Percentiles rank a stretch among this genome's conserved stretches.
These are phyloP conservation scores for Dothideomycetes sp. DNA, from an alignment of 2,329 filamentous ascomycete species.

Conservation along the genomic window DNA sequence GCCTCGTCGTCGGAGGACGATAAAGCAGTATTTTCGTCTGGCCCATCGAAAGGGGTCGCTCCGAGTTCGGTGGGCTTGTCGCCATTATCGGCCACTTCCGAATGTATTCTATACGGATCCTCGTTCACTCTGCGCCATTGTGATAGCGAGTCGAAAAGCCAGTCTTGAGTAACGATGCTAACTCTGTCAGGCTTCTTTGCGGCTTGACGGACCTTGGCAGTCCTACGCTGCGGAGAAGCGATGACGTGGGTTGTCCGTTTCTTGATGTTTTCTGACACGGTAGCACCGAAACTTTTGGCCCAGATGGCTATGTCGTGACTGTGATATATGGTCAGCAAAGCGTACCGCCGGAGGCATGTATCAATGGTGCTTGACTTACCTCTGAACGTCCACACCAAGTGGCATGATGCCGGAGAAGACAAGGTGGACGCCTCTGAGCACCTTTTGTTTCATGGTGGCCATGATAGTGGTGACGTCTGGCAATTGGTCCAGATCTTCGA, in stretches of 20 bases:
- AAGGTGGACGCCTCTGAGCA: slow-evolving; percentile 64
- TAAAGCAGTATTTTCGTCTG: slow-evolving; percentile 22
- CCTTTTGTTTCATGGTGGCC: slow-evolving; percentile 64
- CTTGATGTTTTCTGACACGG: slow-evolving; percentile 47
- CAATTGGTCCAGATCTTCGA: slow-evolving; percentile 47
- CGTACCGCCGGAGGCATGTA: background rate
- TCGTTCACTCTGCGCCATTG: slow-evolving; percentile 78
- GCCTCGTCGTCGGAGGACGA: slow-evolving; percentile 36
- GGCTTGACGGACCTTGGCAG: slow-evolving; percentile 83
- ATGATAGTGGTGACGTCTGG: slow-evolving; percentile 84
- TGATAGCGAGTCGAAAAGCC: slow-evolving; percentile 75
- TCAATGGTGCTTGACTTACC: slow-evolving; percentile 24
- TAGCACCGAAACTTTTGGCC: slow-evolving; percentile 75
- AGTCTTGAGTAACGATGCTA: slow-evolving; percentile 84
- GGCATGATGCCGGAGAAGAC: slow-evolving; percentile 89
- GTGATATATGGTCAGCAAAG: slow-evolving; percentile 20
- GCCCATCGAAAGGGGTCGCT: slow-evolving; percentile 22
- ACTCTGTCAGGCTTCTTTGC: slow-evolving; percentile 61
- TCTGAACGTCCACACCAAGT: slow-evolving; percentile 63
- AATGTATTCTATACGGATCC: slow-evolving; percentile 63
- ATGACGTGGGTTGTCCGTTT: slow-evolving; percentile 57
- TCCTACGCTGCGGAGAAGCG: slow-evolving; percentile 59
- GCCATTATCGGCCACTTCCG: slow-evolving; percentile 53
- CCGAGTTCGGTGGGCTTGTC: slow-evolving; percentile 1
- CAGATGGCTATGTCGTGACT: slow-evolving; percentile 77